Base-by-base conservation (phyloP, 768 basidiomycete species). In the Trametes coccinea region DNA sequence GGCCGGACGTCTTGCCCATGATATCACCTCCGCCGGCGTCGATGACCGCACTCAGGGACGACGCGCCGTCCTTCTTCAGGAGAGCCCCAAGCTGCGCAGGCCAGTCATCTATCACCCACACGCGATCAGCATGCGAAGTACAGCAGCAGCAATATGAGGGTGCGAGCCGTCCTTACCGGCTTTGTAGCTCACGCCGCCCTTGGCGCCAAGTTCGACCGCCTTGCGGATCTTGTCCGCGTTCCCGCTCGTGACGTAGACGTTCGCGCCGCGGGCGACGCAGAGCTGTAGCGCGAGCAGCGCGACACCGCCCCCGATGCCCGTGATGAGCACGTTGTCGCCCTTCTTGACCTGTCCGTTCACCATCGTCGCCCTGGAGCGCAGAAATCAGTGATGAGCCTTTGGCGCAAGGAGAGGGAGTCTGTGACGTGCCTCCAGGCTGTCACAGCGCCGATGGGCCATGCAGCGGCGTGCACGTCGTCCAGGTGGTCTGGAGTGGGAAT, bases 291-390 rank as follows among this genome's bases (percentile, higher is more conserved):
- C 86, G 43, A 84, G 67, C 31, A 94, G 78, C 0, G 93, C 93
- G 41, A 95, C 93, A 11, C 93, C 92, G 17, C 92, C 92, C 27
- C 92, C 91, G 46, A 90, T 84, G 16, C 91, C 91, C 0, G 90
- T 91, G 60, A 95, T 87, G 47, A 94, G 82, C 43, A 95, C 79
- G 55, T 87, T 88, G 39, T 93, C 84, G 6, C 85, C 90, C 13
- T 74, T 67, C 53, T 82, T 62, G 13, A 92, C 85, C 4, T 78
- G 72, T 0, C 84, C 92, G 64, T 92, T 85, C 27, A 92, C 79
- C 16, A 85, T 75, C 2, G 81, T 77, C 1, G 88, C 89, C 70
- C 91, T 92, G 63, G 22, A 22, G 22, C 22, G 22, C 22, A 22
- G 22, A 22, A 22, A 1, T 22, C 22, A 22, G 22, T 22, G 22